A percentile compares a stretch with the other conserved stretches of the same genome.
These are phyloP conservation scores for Rhynchospora tenuis DNA, from an alignment of 176 grass and related monocot species.

Conservation along the genomic window DNA sequence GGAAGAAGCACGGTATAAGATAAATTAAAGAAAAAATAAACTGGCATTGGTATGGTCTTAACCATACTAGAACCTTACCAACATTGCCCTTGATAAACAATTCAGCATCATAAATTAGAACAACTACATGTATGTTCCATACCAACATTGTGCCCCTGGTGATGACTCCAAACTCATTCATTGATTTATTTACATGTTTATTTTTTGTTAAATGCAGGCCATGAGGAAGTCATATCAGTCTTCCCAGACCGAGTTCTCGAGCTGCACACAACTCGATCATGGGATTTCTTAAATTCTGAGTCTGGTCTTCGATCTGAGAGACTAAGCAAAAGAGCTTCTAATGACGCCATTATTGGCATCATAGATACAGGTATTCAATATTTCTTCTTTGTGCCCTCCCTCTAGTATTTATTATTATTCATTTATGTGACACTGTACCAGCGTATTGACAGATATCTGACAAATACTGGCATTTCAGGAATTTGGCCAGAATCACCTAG, in stretches of 20 bases:
- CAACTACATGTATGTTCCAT: background rate
- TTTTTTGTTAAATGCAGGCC: slow-evolving; percentile 24
- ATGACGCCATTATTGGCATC: slow-evolving; percentile 74
- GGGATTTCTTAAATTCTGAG: slow-evolving; percentile 78
- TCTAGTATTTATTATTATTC: background rate
- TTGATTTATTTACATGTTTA: background rate
- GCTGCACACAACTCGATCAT: slow-evolving; percentile 92
- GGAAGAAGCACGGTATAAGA: background rate
- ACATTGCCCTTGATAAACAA: background rate
- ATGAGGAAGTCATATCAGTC: slow-evolving; percentile 74
- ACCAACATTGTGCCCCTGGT: background rate
- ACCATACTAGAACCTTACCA: background rate
- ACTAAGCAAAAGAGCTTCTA: slow-evolving; percentile 55
- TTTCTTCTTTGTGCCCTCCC: background rate
- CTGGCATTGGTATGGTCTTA: background rate
- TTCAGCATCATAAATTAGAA: background rate
- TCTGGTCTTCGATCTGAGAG: slow-evolving; percentile 57
- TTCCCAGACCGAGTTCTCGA: slow-evolving; percentile 70
- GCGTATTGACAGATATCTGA: background rate
- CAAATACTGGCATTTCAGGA: slow-evolving; percentile 27
- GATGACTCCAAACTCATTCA: background rate
- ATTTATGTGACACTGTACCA: background rate
- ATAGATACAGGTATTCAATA: slow-evolving; percentile 55
- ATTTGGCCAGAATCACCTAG: slow-evolving; percentile 89
- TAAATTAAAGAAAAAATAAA: background rate